Conservation (phyloP, 2,329 filamentous ascomycete genomes). For the Monilinia vaccinii-corymbosi region DNA sequence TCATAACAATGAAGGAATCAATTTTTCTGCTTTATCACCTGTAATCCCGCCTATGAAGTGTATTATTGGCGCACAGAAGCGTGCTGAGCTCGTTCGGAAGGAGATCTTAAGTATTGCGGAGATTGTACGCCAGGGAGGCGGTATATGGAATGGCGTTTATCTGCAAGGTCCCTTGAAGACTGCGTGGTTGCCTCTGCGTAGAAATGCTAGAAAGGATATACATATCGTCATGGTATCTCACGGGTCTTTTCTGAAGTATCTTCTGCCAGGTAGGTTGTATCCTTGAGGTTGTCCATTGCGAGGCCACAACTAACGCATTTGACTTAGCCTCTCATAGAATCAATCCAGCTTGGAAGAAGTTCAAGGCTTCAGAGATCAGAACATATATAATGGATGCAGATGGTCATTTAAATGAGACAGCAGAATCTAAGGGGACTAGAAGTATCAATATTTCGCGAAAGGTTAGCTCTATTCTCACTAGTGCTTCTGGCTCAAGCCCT, state of each 20-base stretch:
- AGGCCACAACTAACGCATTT: neutral
- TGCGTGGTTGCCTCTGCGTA: too few relatives aligned
- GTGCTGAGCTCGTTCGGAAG: neutral
- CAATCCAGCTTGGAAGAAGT: neutral
- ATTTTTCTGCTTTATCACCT: neutral
- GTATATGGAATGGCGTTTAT: conserved; percentile 1
- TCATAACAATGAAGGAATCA: neutral
- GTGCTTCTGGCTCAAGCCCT: neutral
- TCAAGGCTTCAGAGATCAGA: neutral
- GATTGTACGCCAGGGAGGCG: neutral
- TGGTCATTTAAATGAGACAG: neutral
- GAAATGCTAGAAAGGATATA: neutral
- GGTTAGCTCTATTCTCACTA: neutral
- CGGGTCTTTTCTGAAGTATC: neutral
- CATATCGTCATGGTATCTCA: conserved; percentile 1
- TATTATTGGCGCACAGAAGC: neutral
- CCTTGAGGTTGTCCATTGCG: neutral
- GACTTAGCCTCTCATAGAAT: neutral
- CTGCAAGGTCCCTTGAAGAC: neutral
- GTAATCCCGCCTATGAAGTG: neutral
- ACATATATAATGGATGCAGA: neutral
- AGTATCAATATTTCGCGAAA: neutral
- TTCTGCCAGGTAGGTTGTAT: neutral
- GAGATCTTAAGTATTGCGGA: neutral
- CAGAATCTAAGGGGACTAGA: neutral